phyloP scores from a whole-genome alignment of 805 yeast genomes.

The Barnettozyma sp. region DNA sequence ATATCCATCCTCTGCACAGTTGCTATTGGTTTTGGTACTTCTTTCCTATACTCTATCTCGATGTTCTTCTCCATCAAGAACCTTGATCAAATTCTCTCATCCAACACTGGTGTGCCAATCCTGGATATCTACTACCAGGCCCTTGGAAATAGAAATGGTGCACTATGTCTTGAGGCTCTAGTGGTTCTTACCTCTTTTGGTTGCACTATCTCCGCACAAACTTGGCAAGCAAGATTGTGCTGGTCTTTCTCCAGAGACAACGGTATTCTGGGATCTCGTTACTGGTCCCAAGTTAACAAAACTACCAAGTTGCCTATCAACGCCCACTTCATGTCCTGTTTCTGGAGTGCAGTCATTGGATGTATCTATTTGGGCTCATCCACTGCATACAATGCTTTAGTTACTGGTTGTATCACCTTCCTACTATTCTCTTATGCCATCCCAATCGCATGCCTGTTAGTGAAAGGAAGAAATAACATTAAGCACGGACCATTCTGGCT shows the following conservation, averaged over 20 bases:
- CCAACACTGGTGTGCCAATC: constrained; percentile 53
- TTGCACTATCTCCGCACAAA: constrained; percentile 53
- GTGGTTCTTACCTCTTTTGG: constrained; percentile 49
- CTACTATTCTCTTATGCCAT: constrained; percentile 49
- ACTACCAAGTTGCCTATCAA: constrained; percentile 46
- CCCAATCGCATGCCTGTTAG: constrained; percentile 43
- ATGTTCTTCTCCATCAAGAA: constrained; percentile 53
- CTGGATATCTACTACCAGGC: constrained; percentile 57
- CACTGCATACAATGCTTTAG: constrained; percentile 61
- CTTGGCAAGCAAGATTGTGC: constrained; percentile 61
- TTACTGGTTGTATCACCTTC: constrained; percentile 51
- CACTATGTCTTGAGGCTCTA: constrained; percentile 41
- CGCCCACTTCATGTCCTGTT: constrained; percentile 49
- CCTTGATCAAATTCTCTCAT: constrained; percentile 38
- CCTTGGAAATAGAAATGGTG: constrained; percentile 43
- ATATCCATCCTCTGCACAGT: constrained; percentile 54
- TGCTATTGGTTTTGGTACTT: constrained; percentile 53
- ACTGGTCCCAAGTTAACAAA: constrained; percentile 41
- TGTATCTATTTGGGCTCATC: constrained; percentile 57
- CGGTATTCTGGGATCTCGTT: constrained; percentile 46
- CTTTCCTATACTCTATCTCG: constrained; percentile 42
- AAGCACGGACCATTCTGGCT: constrained; percentile 62
- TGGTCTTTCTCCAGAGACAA: constrained; percentile 65
- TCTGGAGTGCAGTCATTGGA: constrained; percentile 46
- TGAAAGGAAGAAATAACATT: constrained; percentile 44